These are phyloP conservation scores for Pythium apleroticum DNA, from an alignment of 352 stramenopile species.

Conservation along the genomic window DNA sequence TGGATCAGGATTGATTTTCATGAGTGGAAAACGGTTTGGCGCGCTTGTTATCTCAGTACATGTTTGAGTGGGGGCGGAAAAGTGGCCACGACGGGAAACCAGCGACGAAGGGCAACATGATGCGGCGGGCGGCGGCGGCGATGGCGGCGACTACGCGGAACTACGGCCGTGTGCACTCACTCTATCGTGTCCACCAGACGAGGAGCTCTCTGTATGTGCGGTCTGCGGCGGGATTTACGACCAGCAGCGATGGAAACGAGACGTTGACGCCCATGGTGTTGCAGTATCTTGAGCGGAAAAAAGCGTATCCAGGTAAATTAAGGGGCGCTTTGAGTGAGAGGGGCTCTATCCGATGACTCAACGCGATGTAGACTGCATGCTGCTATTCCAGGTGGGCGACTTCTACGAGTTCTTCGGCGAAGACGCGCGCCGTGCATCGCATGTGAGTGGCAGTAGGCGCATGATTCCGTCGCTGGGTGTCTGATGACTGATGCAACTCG, in stretches of 20 bases:
- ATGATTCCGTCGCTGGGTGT: neutral
- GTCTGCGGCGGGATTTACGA: slow-evolving; percentile 1
- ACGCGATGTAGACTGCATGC: slow-evolving; percentile 57
- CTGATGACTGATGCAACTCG: neutral
- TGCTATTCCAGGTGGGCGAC: slow-evolving; percentile 83
- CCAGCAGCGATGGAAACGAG: slow-evolving; percentile 6
- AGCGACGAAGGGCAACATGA: neutral
- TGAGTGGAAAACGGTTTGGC: neutral
- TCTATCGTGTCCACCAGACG: neutral
- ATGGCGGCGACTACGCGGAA: neutral
- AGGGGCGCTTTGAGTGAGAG: neutral
- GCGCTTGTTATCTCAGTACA: slow-evolving; percentile 1
- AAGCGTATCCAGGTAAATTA: slow-evolving; percentile 62
- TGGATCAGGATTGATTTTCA: slow-evolving; percentile 8
- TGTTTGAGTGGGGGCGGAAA: neutral
- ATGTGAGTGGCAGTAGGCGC: slow-evolving; percentile 48
- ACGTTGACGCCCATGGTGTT: slow-evolving; percentile 60
- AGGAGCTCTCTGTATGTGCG: neutral
- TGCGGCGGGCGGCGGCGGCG: neutral
- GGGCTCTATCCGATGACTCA: neutral
- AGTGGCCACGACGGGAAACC: neutral
- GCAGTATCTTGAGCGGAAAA: slow-evolving; percentile 75
- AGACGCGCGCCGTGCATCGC: slow-evolving; percentile 63
- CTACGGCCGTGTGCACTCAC: neutral
- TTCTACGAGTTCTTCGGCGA: slow-evolving; percentile 87